Evolutionary conservation across 257 asterid genomes (phyloP).

Genomic region (Thymus mandschuricus): DNA sequence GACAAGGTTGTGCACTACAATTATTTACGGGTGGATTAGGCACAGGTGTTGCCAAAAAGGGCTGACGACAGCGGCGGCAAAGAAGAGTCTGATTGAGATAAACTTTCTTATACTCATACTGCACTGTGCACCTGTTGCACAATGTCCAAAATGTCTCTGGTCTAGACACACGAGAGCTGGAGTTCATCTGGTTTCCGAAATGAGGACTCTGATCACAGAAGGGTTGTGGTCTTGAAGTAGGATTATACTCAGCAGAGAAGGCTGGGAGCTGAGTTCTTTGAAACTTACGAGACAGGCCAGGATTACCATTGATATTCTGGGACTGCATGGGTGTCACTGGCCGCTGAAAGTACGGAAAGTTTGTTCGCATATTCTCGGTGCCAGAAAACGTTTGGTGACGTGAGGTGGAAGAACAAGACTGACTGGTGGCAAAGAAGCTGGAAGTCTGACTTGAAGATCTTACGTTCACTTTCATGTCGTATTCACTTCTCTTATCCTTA

Average conservation of each 20-base stretch:
- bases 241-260: neutral
- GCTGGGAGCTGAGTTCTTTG: conserved; percentile 1
- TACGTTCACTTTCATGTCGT: conserved; percentile 41
- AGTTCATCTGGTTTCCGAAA: conserved; percentile 25
- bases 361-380: neutral
- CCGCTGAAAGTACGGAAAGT: conserved; percentile 14
- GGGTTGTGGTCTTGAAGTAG: conserved; percentile 16
- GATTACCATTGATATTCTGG: conserved; percentile 12
- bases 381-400: conserved; percentile 12
- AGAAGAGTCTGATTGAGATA: conserved; percentile 48
- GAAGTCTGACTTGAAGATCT: conserved; percentile 29
- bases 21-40: conserved; percentile 39
- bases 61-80: conserved; percentile 50
- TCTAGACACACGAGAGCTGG: conserved; percentile 30
- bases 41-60: conserved; percentile 54
- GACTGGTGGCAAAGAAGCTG: conserved; percentile 27
- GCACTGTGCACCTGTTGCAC: conserved; percentile 50
- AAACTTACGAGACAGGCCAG: neutral
- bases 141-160: conserved; percentile 60
- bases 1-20: conserved; percentile 17
- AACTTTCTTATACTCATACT: conserved; percentile 38
- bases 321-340: conserved; percentile 7
- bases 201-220: conserved; percentile 9
- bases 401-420: conserved; percentile 4
- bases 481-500: conserved; percentile 43